Evolutionary conservation across 805 yeast genomes (phyloP), one percentile per base, ranked within the genome.

Genomic region (Saccharomycopsis sp.): DNA sequence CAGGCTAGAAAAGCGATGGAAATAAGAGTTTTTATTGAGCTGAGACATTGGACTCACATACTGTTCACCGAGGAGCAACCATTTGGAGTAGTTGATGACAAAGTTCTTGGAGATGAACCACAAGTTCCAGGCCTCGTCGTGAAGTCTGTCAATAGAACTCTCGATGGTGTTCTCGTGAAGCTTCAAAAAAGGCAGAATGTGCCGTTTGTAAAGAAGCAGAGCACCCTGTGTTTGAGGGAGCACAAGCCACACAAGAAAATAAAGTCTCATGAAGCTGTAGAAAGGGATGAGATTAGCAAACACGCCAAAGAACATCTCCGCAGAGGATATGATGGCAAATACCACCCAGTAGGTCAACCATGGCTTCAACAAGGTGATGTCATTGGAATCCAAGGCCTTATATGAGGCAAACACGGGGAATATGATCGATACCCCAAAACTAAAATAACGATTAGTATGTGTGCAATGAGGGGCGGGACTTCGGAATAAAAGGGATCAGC

Each of bases 321-420:
- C 12, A 17, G 22, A 44, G 7, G 12, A 44, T 8, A 44, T 19
- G 5, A 74, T 62, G 2, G 85, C 78, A 56, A 78, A 70, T 1
- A 86, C 83, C 12, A 86, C 74, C 96, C 96, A 89, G 70, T 87
- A 84, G 58, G 76, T 72, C 41, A 79, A 70, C 81, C 85, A 79
- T 9, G 79, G 75, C 52, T 71, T 70, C 5, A 74, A 62, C n/a
- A 68, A 66, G 1, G 70, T 58, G 47, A 65, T 58, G 58, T 75
- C 76, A 64, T 76, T 73, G 53, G 71, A 64, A 56, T 79, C 77
- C 57, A 83, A 73, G 1, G 89, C 83, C 62, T 74, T 78, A 70
- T 75, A 84, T 2, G 89, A 81, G 55, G 86, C 86, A 59, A 81
- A 68, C 15, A 81, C 69, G 2, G 91, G 91, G 69, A 83, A 81